Evolutionary conservation across 257 asterid species (phyloP).

Genomic region (Plantago major): DNA sequence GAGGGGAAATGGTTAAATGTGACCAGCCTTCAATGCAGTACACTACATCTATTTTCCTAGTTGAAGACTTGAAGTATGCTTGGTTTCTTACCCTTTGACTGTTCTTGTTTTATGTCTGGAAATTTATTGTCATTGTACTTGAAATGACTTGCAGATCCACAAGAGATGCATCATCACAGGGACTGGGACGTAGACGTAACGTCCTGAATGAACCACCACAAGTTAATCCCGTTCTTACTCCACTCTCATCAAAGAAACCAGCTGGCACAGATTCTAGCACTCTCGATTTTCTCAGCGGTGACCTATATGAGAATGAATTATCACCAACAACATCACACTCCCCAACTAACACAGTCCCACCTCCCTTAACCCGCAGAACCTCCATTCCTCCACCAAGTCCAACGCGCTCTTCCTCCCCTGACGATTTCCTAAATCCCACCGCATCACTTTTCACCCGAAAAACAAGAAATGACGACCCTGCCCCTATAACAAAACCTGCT

Average conservation of each 20-base stretch:
- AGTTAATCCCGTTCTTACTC: constrained; percentile 57
- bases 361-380: neutral
- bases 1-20: no score
- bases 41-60: no score
- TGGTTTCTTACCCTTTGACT: neutral
- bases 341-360: neutral
- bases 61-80: neutral
- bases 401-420: constrained; percentile 1
- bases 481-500: neutral
- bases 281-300: constrained; percentile 18
- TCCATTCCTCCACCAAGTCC: constrained; percentile 12
- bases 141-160: constrained; percentile 46
- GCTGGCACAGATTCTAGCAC: constrained; percentile 2
- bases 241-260: constrained; percentile 4
- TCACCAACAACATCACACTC: constrained; percentile 1
- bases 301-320: constrained; percentile 5
- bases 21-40: no score
- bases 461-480: constrained; percentile 1
- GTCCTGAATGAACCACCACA: constrained; percentile 35
- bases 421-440: constrained; percentile 16
- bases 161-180: constrained; percentile 64
- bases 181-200: constrained; percentile 45
- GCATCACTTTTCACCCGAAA: constrained; percentile 15
- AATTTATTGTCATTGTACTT: neutral
- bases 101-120: neutral